Evolutionary conservation across 2,329 filamentous ascomycete genomes (phyloP).

Genomic region (Penicillium frequentans): DNA sequence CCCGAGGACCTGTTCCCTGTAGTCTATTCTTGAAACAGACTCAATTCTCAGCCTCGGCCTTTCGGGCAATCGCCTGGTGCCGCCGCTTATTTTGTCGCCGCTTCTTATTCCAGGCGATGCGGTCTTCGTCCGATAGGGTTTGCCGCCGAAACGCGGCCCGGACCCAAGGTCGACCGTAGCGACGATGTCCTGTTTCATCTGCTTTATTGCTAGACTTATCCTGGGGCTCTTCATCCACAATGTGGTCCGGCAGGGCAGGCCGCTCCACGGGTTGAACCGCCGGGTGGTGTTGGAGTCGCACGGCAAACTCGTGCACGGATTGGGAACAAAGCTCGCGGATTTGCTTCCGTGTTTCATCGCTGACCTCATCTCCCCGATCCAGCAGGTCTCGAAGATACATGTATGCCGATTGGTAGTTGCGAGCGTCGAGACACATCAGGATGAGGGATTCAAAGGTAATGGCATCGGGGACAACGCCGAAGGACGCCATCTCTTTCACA

Average conservation of each 20-base stretch:
- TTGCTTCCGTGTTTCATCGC: conserved; percentile 22
- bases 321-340: conserved; percentile 30
- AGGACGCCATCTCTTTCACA: conserved; percentile 60
- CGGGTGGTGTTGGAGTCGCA: conserved; percentile 31
- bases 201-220: background rate
- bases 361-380: conserved; percentile 28
- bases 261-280: conserved; percentile 13
- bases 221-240: background rate
- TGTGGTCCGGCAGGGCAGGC: background rate
- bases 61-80: background rate
- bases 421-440: conserved; percentile 52
- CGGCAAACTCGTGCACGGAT: conserved; percentile 32
- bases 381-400: conserved; percentile 41
- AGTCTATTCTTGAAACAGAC: background rate
- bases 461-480: conserved; percentile 55
- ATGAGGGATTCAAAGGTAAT: conserved; percentile 64
- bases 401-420: conserved; percentile 37
- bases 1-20: background rate
- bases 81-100: conserved; percentile 3
- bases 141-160: background rate
- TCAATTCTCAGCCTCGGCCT: background rate
- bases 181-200: background rate
- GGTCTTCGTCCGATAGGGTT: background rate
- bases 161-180: background rate
- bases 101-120: conserved; percentile 4